Evolutionary conservation across 768 basidiomycete species (phyloP), one percentile per base, ranked within the genome.

Genomic region (Leccinum variicolor): DNA sequence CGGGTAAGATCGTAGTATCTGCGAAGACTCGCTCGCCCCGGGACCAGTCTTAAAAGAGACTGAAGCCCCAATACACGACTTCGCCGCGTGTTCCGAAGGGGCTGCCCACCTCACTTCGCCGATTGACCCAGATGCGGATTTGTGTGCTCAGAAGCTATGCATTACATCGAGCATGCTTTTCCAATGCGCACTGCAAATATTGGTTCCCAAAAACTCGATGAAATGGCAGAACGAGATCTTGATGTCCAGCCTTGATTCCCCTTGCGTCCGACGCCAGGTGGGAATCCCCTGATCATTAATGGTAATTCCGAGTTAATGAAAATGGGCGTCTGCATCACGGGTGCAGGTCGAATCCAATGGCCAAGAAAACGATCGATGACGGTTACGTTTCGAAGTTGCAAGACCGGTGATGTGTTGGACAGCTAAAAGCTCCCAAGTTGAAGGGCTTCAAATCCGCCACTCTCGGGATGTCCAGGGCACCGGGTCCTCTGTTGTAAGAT

Each of bases 1-100:
- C 31, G 52, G 54, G 53, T 19, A 51, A 59, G 60, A 65, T 63
- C 55, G 63, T 55, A 55, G 59, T 55, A 47, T 61, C 45, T 52
- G 58, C 57, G 54, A 52, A 50, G 54, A 49, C 34, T 52, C 39
- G 61, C 45, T 57, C 33, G 29, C 45, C 59, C 61, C 61, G 55
- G 56, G 61, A 41, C 52, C 54, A 61, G 64, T 54, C 64, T 69
- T 72, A 63, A 71, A 72, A 64, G 66, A 66, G 62, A 64, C 67
- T 60, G 56, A 53, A 56, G 70, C 70, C 69, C 70, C 68, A 63
- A 58, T 55, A 64, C 69, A 70, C 69, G 69, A 70, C 69, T 63
- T 56, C 60, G 55, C 69, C 69, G 61, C 69, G 70, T 70, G 69
- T 70, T 66, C 58, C 41, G 56, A 49, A 53, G 62, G 50, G 63